Conservation (phyloP, 2,329 filamentous ascomycete genomes). For the Myriosclerotinia duriaeana region DNA sequence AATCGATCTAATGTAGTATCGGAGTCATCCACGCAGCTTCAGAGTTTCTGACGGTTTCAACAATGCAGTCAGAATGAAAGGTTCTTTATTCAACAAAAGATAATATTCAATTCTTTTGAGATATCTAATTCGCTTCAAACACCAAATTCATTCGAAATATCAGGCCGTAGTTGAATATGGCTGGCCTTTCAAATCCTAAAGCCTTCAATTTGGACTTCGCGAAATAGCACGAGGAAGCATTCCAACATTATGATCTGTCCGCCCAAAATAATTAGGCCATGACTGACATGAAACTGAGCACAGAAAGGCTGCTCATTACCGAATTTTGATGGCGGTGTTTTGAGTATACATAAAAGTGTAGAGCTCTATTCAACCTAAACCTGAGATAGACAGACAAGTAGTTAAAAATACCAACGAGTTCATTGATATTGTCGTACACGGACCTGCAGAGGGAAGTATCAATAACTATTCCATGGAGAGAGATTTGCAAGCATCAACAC, state of each 20-base stretch:
- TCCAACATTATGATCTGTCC: background rate
- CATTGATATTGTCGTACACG: background rate
- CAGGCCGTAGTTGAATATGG: background rate
- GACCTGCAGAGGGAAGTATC: background rate
- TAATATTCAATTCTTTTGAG: background rate
- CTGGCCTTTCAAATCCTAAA: background rate
- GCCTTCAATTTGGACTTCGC: background rate
- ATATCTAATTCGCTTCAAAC: background rate
- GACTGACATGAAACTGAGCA: background rate
- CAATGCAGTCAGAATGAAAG: too few relatives aligned
- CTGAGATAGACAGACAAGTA: background rate
- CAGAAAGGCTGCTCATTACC: background rate
- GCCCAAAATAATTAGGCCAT: background rate
- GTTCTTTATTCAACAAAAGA: background rate
- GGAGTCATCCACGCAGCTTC: background rate
- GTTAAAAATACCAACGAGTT: background rate
- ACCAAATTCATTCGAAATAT: background rate
- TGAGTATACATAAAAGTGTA: background rate
- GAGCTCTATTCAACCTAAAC: background rate
- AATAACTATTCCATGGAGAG: constrained; percentile 2
- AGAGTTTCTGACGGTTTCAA: background rate
- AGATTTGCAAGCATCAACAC: constrained; percentile 11
- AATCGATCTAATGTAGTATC: background rate
- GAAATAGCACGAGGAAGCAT: background rate
- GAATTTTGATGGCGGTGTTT: background rate